Evolutionary conservation across 2,329 filamentous ascomycete genomes (phyloP).

Genomic region (Tolypocladium capitatum): DNA sequence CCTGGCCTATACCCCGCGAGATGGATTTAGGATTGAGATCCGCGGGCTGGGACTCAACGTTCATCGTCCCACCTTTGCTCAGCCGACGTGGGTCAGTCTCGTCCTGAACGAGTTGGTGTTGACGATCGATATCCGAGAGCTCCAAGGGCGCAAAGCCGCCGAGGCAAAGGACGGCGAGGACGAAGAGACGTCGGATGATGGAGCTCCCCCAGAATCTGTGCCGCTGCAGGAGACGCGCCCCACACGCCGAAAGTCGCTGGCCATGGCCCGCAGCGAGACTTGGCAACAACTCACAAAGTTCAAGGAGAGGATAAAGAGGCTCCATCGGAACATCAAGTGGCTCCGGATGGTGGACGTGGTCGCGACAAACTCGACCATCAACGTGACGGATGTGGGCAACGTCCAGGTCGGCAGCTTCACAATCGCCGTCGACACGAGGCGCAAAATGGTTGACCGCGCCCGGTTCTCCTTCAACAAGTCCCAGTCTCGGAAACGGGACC

Average conservation of each 20-base stretch:
- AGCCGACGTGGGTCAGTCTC: slow-evolving; percentile 92
- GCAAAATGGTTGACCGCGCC: slow-evolving; percentile 81
- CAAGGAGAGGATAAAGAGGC: slow-evolving; percentile 74
- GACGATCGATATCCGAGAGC: slow-evolving; percentile 61
- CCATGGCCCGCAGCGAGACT: slow-evolving; percentile 47
- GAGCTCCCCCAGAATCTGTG: background rate
- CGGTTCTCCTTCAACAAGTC: slow-evolving; percentile 76
- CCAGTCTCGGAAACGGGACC: slow-evolving; percentile 37
- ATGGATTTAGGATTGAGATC: slow-evolving; percentile 82
- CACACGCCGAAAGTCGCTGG: slow-evolving; percentile 9
- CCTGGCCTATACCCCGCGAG: slow-evolving; percentile 76
- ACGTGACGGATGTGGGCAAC: slow-evolving; percentile 68
- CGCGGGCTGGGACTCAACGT: slow-evolving; percentile 76
- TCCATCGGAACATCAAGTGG: slow-evolving; percentile 82
- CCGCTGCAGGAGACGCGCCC: slow-evolving; percentile 6
- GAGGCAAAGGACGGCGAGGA: slow-evolving; percentile 14
- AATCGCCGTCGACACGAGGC: slow-evolving; percentile 78
- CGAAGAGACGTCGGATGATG: background rate
- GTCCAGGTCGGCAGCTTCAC: slow-evolving; percentile 76
- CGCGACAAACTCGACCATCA: slow-evolving; percentile 65
- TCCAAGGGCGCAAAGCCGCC: slow-evolving; percentile 36
- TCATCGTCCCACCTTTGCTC: slow-evolving; percentile 89
- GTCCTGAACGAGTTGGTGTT: slow-evolving; percentile 76
- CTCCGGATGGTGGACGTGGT: slow-evolving; percentile 81
- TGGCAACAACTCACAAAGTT: slow-evolving; percentile 68